Conservation (phyloP, 2,329 filamentous ascomycete species). For the Colletotrichum caudatum region DNA sequence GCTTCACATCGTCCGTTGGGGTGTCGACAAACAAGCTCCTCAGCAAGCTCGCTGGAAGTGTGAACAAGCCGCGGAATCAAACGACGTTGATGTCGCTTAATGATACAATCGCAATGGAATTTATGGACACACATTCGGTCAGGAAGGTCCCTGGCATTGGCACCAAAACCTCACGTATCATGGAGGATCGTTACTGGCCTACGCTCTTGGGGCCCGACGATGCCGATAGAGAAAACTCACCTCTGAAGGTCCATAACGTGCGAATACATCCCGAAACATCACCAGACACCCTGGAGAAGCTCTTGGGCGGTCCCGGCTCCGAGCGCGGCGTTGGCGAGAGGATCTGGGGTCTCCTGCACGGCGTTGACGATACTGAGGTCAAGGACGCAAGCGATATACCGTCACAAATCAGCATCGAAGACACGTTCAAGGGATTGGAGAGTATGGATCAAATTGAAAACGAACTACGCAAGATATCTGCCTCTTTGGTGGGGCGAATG, state of each 20-base stretch:
- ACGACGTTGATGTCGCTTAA: slow-evolving; percentile 82
- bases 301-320: slow-evolving; percentile 77
- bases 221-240: slow-evolving; percentile 40
- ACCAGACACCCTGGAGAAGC: slow-evolving; percentile 71
- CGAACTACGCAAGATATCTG: slow-evolving; percentile 76
- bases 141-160: slow-evolving; percentile 89
- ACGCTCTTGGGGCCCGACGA: slow-evolving; percentile 23
- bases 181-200: slow-evolving; percentile 54
- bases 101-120: slow-evolving; percentile 67
- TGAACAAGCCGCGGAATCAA: slow-evolving; percentile 89
- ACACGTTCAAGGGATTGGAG: slow-evolving; percentile 83
- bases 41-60: slow-evolving; percentile 84
- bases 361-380: slow-evolving; percentile 81
- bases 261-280: slow-evolving; percentile 73
- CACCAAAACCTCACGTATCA: slow-evolving; percentile 71
- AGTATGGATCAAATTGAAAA: slow-evolving; percentile 71
- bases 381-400: slow-evolving; percentile 78
- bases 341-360: slow-evolving; percentile 84
- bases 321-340: slow-evolving; percentile 78
- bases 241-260: slow-evolving; percentile 74
- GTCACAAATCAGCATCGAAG: slow-evolving; percentile 92
- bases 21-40: slow-evolving; percentile 89
- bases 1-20: slow-evolving; percentile 89
- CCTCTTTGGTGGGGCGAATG: slow-evolving; percentile 82
- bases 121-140: slow-evolving; percentile 82